Conservation (phyloP, 495 filamentous ascomycete species). For the Cenococcum geophilum region DNA sequence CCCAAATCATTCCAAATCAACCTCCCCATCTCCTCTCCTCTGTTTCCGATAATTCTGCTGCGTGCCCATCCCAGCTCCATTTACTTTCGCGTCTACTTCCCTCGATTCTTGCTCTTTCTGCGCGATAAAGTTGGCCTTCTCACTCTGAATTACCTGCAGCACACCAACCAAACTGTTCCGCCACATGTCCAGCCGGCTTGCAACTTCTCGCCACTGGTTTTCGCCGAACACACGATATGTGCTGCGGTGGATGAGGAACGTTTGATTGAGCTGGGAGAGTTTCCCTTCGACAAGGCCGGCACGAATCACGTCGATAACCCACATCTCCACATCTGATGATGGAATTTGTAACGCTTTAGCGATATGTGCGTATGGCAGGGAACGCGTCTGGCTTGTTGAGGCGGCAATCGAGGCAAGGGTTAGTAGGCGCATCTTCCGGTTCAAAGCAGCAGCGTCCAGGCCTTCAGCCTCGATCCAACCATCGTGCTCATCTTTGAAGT, state of each 20-base stretch:
- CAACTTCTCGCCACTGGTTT: slow-evolving; percentile 96
- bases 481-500: slow-evolving; percentile 79
- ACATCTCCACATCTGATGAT: slow-evolving; percentile 81
- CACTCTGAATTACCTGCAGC: slow-evolving; percentile 63
- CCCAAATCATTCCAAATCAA: background rate
- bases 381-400: slow-evolving; percentile 62
- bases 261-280: slow-evolving; percentile 79
- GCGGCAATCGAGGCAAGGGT: slow-evolving; percentile 88
- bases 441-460: slow-evolving; percentile 56
- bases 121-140: slow-evolving; percentile 60
- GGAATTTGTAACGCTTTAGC: slow-evolving; percentile 75
- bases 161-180: slow-evolving; percentile 69
- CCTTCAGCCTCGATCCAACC: slow-evolving; percentile 70
- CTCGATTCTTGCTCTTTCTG: slow-evolving; percentile 56
- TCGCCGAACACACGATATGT: slow-evolving; percentile 94
- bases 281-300: slow-evolving; percentile 92
- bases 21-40: background rate
- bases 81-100: slow-evolving; percentile 52
- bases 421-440: slow-evolving; percentile 88
- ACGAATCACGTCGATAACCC: slow-evolving; percentile 97
- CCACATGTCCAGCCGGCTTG: slow-evolving; percentile 83
- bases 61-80: slow-evolving; percentile 40
- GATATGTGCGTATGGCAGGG: slow-evolving; percentile 79
- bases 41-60: background rate
- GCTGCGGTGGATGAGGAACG: slow-evolving; percentile 88